phyloP scores from a whole-genome alignment of 2,329 filamentous ascomycete genomes.

The Pseudogymnoascus sp. region DNA sequence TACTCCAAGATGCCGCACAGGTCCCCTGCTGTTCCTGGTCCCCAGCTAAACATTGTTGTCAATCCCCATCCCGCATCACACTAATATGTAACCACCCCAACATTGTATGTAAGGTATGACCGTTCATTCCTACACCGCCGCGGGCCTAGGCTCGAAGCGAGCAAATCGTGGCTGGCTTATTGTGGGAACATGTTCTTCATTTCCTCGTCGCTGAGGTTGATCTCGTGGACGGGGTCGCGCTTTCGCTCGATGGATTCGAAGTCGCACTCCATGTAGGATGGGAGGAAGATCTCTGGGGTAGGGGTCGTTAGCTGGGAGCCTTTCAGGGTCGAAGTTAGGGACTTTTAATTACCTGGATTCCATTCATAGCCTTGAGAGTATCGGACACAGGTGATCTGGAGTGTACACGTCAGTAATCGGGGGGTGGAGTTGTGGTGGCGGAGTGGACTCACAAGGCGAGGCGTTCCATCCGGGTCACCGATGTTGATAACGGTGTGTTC shows the following conservation, averaged over 20 bases:
- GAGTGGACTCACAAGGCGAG: constrained; percentile 53
- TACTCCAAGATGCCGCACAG: not conserved
- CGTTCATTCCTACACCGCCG: not conserved
- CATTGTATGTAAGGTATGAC: not conserved
- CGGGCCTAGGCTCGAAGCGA: not conserved
- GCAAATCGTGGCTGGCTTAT: constrained; percentile 29
- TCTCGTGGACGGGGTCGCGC: constrained; percentile 71
- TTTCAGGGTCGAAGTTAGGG: not conserved
- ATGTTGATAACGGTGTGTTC: constrained; percentile 78
- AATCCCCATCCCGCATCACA: not conserved
- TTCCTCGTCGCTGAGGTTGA: constrained; percentile 70
- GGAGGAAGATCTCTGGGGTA: constrained; percentile 64
- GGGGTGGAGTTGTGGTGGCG: constrained; percentile 11
- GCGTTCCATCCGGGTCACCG: constrained; percentile 63
- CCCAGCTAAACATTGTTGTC: not conserved
- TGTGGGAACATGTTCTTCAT: constrained; percentile 59
- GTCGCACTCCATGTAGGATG: constrained; percentile 67
- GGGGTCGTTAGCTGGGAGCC: constrained; percentile 9
- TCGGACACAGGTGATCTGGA: constrained; percentile 69
- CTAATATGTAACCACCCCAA: not conserved
- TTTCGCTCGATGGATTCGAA: constrained; percentile 67
- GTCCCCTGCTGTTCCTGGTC: not conserved
- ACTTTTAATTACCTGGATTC: constrained; percentile 57
- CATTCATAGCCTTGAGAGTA: constrained; percentile 74
- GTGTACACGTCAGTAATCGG: constrained; percentile 9